Conservation (phyloP, 148 eudicot genomes). For the Dysphania ambrosioides region DNA sequence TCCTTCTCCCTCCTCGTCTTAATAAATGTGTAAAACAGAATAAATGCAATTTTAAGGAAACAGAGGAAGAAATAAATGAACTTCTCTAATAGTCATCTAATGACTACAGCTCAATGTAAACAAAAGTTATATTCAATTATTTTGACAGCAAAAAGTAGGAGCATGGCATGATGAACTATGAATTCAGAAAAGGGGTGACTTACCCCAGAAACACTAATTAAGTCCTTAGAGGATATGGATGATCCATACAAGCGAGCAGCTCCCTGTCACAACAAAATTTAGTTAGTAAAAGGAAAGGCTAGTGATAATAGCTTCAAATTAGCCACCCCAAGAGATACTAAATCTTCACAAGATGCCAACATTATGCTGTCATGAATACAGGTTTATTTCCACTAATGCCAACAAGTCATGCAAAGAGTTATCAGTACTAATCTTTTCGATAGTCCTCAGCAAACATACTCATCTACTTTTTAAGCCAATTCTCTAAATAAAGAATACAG, state of each 20-base stretch:
- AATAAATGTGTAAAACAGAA: too few species aligned
- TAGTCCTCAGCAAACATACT: not conserved
- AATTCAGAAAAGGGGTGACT: constrained; percentile 22
- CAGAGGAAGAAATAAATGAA: not conserved
- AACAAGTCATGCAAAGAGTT: not conserved
- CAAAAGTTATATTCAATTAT: not conserved
- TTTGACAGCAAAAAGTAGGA: not conserved
- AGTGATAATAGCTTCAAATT: not conserved
- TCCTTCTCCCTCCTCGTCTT: too few species aligned
- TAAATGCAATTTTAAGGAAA: too few species aligned
- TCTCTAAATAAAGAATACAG: not conserved
- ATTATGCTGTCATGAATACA: not conserved
- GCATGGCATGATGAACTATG: not conserved
- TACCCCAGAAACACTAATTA: constrained; percentile 91
- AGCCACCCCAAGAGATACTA: not conserved
- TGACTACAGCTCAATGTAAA: not conserved
- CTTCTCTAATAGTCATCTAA: not conserved
- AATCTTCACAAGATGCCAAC: not conserved
- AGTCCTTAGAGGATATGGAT: constrained; percentile 74
- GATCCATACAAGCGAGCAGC: constrained; percentile 96
- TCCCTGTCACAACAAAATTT: constrained; percentile 47
- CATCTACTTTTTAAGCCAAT: not conserved
- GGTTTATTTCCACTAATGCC: not conserved
- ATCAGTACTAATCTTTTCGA: too few species aligned
- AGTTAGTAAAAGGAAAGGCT: not conserved